A percentile compares a stretch with the other conserved stretches of the same genome.
Conservation (phyloP, 106 monocot genomes). For the Allium fistulosum region DNA sequence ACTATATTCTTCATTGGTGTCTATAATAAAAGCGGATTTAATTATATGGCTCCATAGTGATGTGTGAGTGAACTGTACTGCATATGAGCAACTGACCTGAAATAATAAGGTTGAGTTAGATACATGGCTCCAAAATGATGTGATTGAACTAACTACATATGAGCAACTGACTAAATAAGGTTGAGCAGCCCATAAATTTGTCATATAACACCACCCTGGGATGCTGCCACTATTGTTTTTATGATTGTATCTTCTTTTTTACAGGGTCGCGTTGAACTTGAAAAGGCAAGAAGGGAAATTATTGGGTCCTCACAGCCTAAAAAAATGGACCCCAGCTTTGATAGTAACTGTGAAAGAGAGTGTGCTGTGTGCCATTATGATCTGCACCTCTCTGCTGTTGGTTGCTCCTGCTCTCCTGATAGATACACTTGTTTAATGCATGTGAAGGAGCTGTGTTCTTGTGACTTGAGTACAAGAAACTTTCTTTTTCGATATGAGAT, state of each 20-base stretch:
- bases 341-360: conserved; percentile 60
- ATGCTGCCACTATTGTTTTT: background rate
- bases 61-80: no score
- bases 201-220: no score
- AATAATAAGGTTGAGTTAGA: no score
- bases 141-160: no score
- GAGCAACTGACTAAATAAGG: background rate
- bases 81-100: no score
- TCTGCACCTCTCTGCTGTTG: conserved; percentile 75
- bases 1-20: background rate
- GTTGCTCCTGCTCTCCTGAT: conserved; percentile 57
- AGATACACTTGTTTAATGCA: conserved; percentile 79
- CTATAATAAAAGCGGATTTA: background rate
- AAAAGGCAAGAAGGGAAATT: conserved; percentile 39
- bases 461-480: conserved; percentile 42
- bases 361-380: conserved; percentile 83
- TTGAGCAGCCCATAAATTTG: background rate
- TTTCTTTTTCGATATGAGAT: conserved; percentile 80
- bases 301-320: conserved; percentile 40
- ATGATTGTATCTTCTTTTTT: conserved; percentile 4
- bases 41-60: no score
- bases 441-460: conserved; percentile 69
- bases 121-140: no score
- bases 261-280: conserved; percentile 58
- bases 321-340: conserved; percentile 75